Evolutionary conservation across 306 rosid genomes (phyloP), one percentile per base, ranked within the genome.

Genomic region (Quercus rubra): DNA sequence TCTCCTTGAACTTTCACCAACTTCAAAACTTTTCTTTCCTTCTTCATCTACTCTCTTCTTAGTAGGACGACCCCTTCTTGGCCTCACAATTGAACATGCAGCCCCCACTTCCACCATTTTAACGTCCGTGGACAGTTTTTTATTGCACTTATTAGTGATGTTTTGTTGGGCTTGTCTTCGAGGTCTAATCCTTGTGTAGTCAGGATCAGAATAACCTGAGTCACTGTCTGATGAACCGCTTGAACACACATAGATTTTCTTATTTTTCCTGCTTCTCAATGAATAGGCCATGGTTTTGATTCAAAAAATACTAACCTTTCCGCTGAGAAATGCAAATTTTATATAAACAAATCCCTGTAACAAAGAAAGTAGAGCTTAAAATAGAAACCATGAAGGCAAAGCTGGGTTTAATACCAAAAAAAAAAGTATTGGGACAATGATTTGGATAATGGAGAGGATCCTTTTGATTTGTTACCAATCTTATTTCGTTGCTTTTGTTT

Each of bases 181-280:
- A 7, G 67, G 28, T 4, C 55, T 77, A 8, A 11, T 27, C 8
- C 66, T 61, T 27, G 51, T 19, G 33, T 49, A 80, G 27, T 84
- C 84, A 4, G 82, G 76, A 80, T 77, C 84, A 15, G 59, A 57
- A 70, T 5, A 1, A 15, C 57, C 12, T 4, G 84, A 84, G 13
- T 76, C 82, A 23, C 41, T 72, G 4, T 80, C 80, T 51, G 76
- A 49, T 51, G 76, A 49, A 59, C 59, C 23, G n/a, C 76, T 66
- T 19, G 5, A 21, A 5, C 67, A 46, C 8, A 4, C 14, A 15
- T 76, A 30, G 21, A 28, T 51, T 54, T n/a, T 5, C 31, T 68
- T 61, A 64, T 63, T 57, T 14, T 74, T n/a, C 19, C 83, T 77
- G 43, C 7, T 28, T 72, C 85, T 74, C 27, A 77, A 74, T 58